Conservation (phyloP, 805 yeast species). For the Soucietia sequanensis region DNA sequence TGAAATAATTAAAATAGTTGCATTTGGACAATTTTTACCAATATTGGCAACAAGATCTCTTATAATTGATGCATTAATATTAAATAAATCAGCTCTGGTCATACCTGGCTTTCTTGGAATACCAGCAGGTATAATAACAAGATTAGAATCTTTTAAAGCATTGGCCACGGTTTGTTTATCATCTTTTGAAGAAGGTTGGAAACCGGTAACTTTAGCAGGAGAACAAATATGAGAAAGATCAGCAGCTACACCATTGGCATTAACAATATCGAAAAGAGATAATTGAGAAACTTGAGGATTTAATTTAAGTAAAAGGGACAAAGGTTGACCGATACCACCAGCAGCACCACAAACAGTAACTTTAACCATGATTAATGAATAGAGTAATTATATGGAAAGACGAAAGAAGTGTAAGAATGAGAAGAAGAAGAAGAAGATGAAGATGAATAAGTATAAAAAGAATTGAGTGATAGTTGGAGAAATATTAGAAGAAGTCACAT, state of each 20-base stretch:
- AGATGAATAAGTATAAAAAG: not conserved
- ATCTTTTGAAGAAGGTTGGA: slow-evolving; percentile 38
- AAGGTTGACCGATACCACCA: slow-evolving; percentile 50
- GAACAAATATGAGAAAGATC: slow-evolving; percentile 44
- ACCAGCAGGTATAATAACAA: slow-evolving; percentile 47
- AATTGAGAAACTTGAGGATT: slow-evolving; percentile 38
- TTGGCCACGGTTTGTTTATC: slow-evolving; percentile 35
- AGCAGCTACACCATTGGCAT: slow-evolving; percentile 47
- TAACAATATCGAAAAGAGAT: slow-evolving; percentile 43
- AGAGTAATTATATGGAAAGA: no score
- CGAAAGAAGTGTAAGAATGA: not conserved
- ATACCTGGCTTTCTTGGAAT: slow-evolving; percentile 50
- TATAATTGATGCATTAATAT: slow-evolving; percentile 45
- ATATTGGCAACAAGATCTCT: slow-evolving; percentile 43
- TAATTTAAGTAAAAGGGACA: slow-evolving; percentile 41
- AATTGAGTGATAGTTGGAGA: no score
- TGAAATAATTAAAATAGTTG: slow-evolving; percentile 44
- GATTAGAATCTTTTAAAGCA: slow-evolving; percentile 37
- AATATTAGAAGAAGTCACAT: no score
- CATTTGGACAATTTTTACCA: slow-evolving; percentile 39
- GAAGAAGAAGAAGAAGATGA: slow-evolving; percentile 2
- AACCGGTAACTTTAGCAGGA: slow-evolving; percentile 38
- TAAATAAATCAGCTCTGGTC: slow-evolving; percentile 48
- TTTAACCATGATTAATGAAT: slow-evolving; percentile 30
- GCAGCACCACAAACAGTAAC: slow-evolving; percentile 51